These are phyloP conservation scores for Piper longum DNA, from an alignment of 164 flowering plant species.

Conservation along the genomic window DNA sequence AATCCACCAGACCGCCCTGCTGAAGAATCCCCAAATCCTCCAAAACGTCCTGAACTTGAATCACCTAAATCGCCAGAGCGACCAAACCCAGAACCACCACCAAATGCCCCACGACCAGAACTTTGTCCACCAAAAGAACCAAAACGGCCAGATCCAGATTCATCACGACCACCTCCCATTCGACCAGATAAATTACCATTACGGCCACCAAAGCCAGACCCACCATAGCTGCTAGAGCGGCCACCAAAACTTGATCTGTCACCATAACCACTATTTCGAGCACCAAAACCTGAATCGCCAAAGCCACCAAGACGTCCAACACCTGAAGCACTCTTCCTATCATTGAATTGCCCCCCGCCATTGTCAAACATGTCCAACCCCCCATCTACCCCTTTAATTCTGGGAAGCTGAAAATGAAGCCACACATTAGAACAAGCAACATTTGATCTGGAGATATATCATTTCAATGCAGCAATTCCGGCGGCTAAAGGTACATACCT, in stretches of 20 bases:
- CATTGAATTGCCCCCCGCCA: constrained; percentile 26
- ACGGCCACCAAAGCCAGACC: neutral
- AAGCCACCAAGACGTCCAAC: constrained; percentile 5
- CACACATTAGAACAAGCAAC: neutral
- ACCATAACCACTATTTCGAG: constrained; percentile 1
- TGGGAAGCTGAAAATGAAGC: constrained; percentile 44
- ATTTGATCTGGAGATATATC: neutral
- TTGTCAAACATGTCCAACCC: constrained; percentile 27
- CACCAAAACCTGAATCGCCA: neutral
- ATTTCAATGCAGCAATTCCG: neutral
- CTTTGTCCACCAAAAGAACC: constrained; percentile 7
- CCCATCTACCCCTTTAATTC: constrained; percentile 36
- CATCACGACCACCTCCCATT: constrained; percentile 6
- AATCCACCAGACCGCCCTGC: constrained; percentile 5
- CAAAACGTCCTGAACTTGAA: neutral
- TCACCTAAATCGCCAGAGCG: constrained; percentile 8
- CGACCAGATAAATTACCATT: constrained; percentile 4
- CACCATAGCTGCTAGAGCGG: constrained; percentile 3
- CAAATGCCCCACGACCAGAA: constrained; percentile 20
- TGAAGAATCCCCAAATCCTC: neutral
- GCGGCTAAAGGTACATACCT: constrained; percentile 25
- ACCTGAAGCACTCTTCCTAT: constrained; percentile 13
- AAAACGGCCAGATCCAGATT: constrained; percentile 12
- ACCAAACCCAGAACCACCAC: constrained; percentile 11
- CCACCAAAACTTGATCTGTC: constrained; percentile 5